Conservation (phyloP, 768 basidiomycete species). For the Solioccasus polychromus region DNA sequence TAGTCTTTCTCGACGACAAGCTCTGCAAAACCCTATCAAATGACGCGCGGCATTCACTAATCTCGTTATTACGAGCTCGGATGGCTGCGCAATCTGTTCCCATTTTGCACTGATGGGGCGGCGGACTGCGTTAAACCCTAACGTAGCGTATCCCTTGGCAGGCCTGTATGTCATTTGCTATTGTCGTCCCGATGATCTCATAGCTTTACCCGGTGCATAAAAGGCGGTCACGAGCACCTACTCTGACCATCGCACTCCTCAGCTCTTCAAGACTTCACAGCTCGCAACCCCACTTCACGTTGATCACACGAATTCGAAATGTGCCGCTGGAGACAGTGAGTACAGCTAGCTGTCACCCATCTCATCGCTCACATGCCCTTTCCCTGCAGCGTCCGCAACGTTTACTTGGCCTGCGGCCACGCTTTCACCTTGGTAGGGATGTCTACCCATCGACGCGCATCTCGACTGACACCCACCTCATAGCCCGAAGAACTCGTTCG, state of each 20-base stretch:
- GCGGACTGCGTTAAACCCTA: conserved; percentile 22
- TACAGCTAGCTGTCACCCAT: conserved; percentile 4
- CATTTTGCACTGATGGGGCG: conserved; percentile 23
- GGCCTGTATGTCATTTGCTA: conserved; percentile 17
- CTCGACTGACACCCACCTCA: conserved; percentile 4
- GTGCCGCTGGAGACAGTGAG: conserved; percentile 58
- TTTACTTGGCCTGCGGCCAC: conserved; percentile 50
- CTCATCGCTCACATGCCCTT: neutral
- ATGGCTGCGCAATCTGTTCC: conserved; percentile 29
- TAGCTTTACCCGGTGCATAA: conserved; percentile 25
- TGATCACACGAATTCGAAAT: conserved; percentile 29
- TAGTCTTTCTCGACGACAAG: conserved; percentile 37
- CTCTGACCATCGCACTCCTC: conserved; percentile 8
- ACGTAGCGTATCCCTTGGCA: conserved; percentile 18
- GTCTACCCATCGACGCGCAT: neutral
- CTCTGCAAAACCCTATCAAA: conserved; percentile 36
- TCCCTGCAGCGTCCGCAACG: conserved; percentile 40
- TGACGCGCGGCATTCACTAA: conserved; percentile 29
- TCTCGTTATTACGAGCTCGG: conserved; percentile 24
- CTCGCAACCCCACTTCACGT: neutral
- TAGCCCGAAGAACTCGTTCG: conserved; percentile 40
- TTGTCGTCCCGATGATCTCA: conserved; percentile 25
- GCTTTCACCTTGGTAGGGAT: conserved; percentile 40
- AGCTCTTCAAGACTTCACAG: conserved; percentile 4
- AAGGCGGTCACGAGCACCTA: conserved; percentile 18